phyloP scores from a whole-genome alignment of 495 filamentous ascomycete genomes.

The Penicillium goetzii region DNA sequence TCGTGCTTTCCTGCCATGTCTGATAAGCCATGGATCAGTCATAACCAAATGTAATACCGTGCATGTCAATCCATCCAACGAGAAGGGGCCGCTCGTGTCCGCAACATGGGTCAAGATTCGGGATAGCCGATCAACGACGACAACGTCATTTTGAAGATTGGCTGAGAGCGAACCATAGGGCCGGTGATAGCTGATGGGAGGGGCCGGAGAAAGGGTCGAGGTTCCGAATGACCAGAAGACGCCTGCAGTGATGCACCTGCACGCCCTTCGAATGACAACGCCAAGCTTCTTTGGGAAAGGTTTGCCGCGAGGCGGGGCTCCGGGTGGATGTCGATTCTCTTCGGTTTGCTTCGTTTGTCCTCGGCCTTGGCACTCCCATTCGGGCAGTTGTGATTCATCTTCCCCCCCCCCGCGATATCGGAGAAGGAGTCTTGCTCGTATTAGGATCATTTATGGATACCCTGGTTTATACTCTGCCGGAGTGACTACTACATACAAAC shows the following conservation, averaged over 20 bases:
- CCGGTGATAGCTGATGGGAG: neutral
- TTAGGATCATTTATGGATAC: neutral
- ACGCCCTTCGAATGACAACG: slow-evolving; percentile 47
- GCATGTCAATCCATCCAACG: neutral
- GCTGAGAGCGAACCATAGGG: neutral
- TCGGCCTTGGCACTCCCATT: slow-evolving; percentile 1
- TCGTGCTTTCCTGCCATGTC: slow-evolving; percentile 16
- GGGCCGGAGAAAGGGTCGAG: slow-evolving; percentile 4
- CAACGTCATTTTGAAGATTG: slow-evolving; percentile 14
- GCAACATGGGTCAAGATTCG: slow-evolving; percentile 10
- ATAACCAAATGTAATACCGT: slow-evolving; percentile 15
- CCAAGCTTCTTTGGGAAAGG: slow-evolving; percentile 34
- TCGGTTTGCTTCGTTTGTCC: slow-evolving; percentile 1
- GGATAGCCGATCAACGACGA: slow-evolving; percentile 13
- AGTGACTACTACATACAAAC: neutral
- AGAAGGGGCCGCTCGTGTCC: slow-evolving; percentile 9
- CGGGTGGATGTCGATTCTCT: neutral
- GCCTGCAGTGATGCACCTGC: slow-evolving; percentile 31
- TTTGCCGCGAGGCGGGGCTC: neutral
- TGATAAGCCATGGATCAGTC: slow-evolving; percentile 27
- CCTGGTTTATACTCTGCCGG: neutral
- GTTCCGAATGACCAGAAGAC: slow-evolving; percentile 15
- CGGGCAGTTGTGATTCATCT: slow-evolving; percentile 21
- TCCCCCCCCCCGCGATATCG: slow-evolving; percentile 25
- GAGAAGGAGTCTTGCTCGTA: neutral